phyloP scores from a whole-genome alignment of 1,284 basidiomycete genomes.

The Boletus semigastroideus region DNA sequence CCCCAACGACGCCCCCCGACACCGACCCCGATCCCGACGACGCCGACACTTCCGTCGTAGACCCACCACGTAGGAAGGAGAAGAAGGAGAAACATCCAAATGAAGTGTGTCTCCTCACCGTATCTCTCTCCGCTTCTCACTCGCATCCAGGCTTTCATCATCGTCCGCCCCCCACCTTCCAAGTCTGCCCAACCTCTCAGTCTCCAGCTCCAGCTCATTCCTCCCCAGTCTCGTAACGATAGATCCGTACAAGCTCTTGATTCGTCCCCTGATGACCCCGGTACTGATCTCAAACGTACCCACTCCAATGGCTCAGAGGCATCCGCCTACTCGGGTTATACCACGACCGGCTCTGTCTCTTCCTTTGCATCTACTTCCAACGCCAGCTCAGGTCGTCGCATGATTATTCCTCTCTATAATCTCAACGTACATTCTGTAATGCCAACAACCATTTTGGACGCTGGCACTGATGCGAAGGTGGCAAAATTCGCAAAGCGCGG shows the following conservation, averaged over 20 bases:
- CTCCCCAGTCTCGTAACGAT: slow-evolving; percentile 50
- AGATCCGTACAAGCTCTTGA: slow-evolving; percentile 42
- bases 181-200: slow-evolving; percentile 87
- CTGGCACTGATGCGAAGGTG: slow-evolving; percentile 92
- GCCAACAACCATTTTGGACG: slow-evolving; percentile 88
- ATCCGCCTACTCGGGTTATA: slow-evolving; percentile 31
- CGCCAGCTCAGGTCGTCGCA: slow-evolving; percentile 53
- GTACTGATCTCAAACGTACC: slow-evolving; percentile 36
- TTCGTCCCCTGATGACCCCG: slow-evolving; percentile 17
- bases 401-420: slow-evolving; percentile 93
- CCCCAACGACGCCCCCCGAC: slow-evolving; percentile 1
- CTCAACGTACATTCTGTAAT: slow-evolving; percentile 91
- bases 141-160: slow-evolving; percentile 69
- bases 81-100: slow-evolving; percentile 51
- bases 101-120: slow-evolving; percentile 45
- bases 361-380: slow-evolving; percentile 55
- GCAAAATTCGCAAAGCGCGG: slow-evolving; percentile 87
- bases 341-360: slow-evolving; percentile 51
- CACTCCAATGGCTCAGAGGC: slow-evolving; percentile 41
- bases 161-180: slow-evolving; percentile 82
- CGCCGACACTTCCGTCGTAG: slow-evolving; percentile 2
- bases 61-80: slow-evolving; percentile 30
- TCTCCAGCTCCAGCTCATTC: slow-evolving; percentile 91
- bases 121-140: slow-evolving; percentile 7
- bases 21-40: background rate